A percentile compares a stretch with the other conserved stretches of the same genome.
phyloP scores from a whole-genome alignment of 495 filamentous ascomycete genomes.

The Xanthoparmelia taractica region DNA sequence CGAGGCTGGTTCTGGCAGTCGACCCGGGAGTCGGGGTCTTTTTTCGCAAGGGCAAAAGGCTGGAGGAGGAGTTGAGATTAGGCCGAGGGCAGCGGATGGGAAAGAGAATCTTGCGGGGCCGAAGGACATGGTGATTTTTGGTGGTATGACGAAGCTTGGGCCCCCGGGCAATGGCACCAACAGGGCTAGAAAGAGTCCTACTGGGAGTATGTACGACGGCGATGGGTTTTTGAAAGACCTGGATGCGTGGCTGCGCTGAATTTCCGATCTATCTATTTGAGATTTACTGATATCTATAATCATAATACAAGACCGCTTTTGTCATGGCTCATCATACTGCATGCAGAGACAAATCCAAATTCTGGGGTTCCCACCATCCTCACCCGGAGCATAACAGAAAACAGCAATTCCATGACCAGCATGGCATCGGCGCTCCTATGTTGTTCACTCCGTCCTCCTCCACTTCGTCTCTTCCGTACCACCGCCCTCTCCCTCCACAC shows the following conservation, averaged over 20 bases:
- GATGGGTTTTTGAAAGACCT: conserved; percentile 42
- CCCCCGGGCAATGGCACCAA: not conserved
- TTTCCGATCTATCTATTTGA: not conserved
- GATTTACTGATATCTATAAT: conserved; percentile 5
- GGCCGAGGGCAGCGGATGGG: no score
- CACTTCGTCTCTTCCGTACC: conserved; percentile 45
- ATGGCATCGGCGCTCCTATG: not conserved
- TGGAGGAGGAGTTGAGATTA: not conserved
- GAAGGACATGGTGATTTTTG: not conserved
- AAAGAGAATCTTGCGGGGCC: not conserved
- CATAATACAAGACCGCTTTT: not conserved
- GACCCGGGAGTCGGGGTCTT: not conserved
- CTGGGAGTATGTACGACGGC: conserved; percentile 40
- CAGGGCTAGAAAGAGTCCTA: not conserved
- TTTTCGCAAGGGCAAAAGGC: not conserved
- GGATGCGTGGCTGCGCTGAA: not conserved
- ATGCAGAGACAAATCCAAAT: not conserved
- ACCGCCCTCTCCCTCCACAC: conserved; percentile 31
- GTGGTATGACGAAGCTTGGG: conserved; percentile 7
- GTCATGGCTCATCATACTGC: not conserved
- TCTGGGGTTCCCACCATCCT: not conserved
- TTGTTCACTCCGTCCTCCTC: conserved; percentile 48
- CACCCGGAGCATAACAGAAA: conserved; percentile 15
- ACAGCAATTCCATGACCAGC: conserved; percentile 10
- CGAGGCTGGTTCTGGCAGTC: not conserved